Conservation (phyloP, 805 yeast species). For the Wickerhamomyces subpelliculosus region DNA sequence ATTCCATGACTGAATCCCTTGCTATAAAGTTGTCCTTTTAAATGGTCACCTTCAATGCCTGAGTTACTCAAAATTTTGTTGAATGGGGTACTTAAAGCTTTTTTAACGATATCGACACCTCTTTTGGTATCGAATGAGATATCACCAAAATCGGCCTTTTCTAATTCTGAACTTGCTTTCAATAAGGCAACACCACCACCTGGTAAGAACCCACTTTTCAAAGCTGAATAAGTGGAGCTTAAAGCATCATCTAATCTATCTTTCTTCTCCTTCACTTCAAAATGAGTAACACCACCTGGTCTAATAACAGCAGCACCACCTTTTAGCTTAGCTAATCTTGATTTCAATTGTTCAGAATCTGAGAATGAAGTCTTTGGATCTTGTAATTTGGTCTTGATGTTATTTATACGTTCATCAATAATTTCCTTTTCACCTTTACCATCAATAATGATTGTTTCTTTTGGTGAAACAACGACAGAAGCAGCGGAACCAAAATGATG, state of each 20-base stretch:
- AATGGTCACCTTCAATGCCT: constrained; percentile 95
- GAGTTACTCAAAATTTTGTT: constrained; percentile 93
- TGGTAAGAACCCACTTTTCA: constrained; percentile 96
- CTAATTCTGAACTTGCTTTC: constrained; percentile 80
- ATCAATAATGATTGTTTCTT: constrained; percentile 88
- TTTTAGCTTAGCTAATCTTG: constrained; percentile 91
- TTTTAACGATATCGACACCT: constrained; percentile 88
- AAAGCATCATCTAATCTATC: constrained; percentile 98
- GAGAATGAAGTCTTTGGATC: constrained; percentile 70
- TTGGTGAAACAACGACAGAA: constrained; percentile 87
- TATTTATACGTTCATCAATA: constrained; percentile 84
- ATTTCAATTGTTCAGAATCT: constrained; percentile 95
- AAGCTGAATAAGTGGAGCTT: constrained; percentile 98
- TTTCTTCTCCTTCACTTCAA: constrained; percentile 99
- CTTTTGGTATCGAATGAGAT: constrained; percentile 77
- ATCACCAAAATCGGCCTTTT: constrained; percentile 64
- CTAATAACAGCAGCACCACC: constrained; percentile 98
- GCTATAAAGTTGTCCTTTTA: constrained; percentile 43
- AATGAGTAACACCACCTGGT: constrained; percentile 96
- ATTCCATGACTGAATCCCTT: constrained; percentile 71
- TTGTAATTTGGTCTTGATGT: constrained; percentile 75
- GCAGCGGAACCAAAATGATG: constrained; percentile 90
- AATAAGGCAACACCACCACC: constrained; percentile 99
- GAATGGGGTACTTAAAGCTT: constrained; percentile 93
- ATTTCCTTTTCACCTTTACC: constrained; percentile 84